These are phyloP conservation scores for Volvariella volvacea DNA, from an alignment of 1,284 basidiomycete species.

Conservation along the genomic window DNA sequence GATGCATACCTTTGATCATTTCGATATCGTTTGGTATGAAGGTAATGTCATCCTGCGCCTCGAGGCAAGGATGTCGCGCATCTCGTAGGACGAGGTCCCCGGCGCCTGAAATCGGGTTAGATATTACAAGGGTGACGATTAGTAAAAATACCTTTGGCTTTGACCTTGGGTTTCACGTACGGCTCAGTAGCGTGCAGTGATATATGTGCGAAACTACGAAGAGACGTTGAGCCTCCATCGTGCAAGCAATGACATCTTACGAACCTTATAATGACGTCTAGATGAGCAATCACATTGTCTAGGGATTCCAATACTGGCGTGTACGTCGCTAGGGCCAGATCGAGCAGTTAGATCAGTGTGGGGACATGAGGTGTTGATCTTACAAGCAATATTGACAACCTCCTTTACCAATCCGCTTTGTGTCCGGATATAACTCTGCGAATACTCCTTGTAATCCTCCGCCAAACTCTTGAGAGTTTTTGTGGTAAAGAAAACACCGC, in stretches of 20 bases:
- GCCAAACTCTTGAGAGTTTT: conserved; percentile 66
- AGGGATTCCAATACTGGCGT: conserved; percentile 86
- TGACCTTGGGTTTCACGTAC: conserved; percentile 79
- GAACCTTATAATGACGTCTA: conserved; percentile 89
- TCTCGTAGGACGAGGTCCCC: conserved; percentile 76
- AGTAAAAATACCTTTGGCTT: conserved; percentile 52
- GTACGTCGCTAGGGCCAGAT: conserved; percentile 65
- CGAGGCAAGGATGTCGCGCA: conserved; percentile 93
- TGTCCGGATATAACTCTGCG: conserved; percentile 65
- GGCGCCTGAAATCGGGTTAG: conserved; percentile 47
- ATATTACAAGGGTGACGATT: background rate
- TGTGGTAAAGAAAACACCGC: conserved; percentile 92
- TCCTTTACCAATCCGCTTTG: conserved; percentile 89
- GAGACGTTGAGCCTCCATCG: background rate
- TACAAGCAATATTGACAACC: conserved; percentile 88
- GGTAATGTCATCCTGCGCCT: conserved; percentile 91
- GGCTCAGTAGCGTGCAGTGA: conserved; percentile 81
- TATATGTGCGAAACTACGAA: conserved; percentile 79
- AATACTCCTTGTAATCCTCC: conserved; percentile 69
- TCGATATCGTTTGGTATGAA: conserved; percentile 96
- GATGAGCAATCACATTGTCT: conserved; percentile 81
- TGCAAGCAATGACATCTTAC: background rate
- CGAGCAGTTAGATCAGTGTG: background rate
- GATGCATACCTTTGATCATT: conserved; percentile 67
- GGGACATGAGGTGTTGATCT: conserved; percentile 17